Base-by-base conservation (phyloP, 768 basidiomycete species). In the Leccinum imitatum region DNA sequence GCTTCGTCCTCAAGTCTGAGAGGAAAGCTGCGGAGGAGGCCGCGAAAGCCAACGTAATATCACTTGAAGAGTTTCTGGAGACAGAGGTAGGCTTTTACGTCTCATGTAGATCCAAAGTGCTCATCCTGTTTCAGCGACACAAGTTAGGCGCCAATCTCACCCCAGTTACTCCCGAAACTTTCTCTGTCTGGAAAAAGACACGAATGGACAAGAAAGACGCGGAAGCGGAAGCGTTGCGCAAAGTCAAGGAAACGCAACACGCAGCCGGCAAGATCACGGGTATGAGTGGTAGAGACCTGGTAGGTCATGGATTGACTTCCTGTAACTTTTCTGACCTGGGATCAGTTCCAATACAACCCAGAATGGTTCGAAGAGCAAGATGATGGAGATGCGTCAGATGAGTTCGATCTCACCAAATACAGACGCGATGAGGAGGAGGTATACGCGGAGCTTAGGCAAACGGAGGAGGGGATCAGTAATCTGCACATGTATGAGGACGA, bases 11-110 rank as follows among this genome's bases (percentile, higher is more conserved):
- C 66, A 97, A 91, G 74, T 92, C 93, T 3, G 93, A 98, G 76
- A 88, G 81, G 77, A 98, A 98, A 76, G 93, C 93, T 4, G 78
- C 85, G 41, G 95, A 94, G 56, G 95, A 95, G 14, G 93, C 91
- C 3, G 93, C 90, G 25, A 95, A 93, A 75, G 88, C 90, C 5
- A 89, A 91, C 59, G 78, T 81, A 53, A 98, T 99, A 71, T 93
- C 91, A 65, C 66, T 99, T 41, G 97, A 98, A 72, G 97, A 98
- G 65, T 99, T 99, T 79, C 73, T 99, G 58, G 97, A 99, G 77
- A 93, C 93, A 53, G 96, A 98, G 87, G 95, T 94, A 66, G 57
- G 80, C 66, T 41, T n/a, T 23, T 19, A n/a, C 23, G 44, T 21
- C 25, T 8, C 35, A 35, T 30, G 6, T 21, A 48, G 35, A 35